A percentile compares a stretch with the other conserved stretches of the same genome.
Evolutionary conservation across 495 filamentous ascomycete genomes (phyloP).

Genomic region (Acidiella bohemica): DNA sequence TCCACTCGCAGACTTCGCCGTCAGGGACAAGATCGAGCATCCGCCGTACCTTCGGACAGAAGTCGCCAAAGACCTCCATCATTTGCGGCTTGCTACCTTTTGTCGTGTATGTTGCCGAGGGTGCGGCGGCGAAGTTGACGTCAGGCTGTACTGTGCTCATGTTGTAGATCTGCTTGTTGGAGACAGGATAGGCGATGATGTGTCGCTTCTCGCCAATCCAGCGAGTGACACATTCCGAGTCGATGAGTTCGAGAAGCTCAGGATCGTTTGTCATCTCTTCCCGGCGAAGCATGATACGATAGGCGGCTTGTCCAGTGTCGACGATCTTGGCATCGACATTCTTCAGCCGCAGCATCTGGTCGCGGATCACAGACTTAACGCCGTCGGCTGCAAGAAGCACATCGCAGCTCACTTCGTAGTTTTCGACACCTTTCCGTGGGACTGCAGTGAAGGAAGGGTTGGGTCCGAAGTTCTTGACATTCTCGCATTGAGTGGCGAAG

Average conservation of each 20-base stretch:
- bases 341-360: constrained; percentile 45
- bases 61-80: constrained; percentile 53
- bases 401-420: constrained; percentile 48
- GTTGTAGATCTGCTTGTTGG: constrained; percentile 65
- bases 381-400: constrained; percentile 61
- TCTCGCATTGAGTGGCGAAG: constrained; percentile 43
- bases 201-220: constrained; percentile 70
- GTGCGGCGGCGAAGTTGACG: constrained; percentile 54
- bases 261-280: constrained; percentile 52
- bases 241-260: constrained; percentile 53
- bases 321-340: constrained; percentile 43
- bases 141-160: constrained; percentile 64
- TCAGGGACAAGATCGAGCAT: constrained; percentile 70
- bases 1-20: constrained; percentile 71
- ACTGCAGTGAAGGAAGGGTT: constrained; percentile 42
- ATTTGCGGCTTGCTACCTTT: constrained; percentile 54
- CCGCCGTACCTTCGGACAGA: constrained; percentile 55
- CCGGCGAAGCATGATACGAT: constrained; percentile 67
- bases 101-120: constrained; percentile 65
- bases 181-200: constrained; percentile 73
- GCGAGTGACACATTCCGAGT: constrained; percentile 52
- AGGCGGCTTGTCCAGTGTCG: constrained; percentile 69
- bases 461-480: constrained; percentile 41
- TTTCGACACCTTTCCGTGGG: constrained; percentile 42
- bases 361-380: constrained; percentile 53